Evolutionary conservation across 2,329 filamentous ascomycete genomes (phyloP).

Genomic region (Hypoxylon sp.): DNA sequence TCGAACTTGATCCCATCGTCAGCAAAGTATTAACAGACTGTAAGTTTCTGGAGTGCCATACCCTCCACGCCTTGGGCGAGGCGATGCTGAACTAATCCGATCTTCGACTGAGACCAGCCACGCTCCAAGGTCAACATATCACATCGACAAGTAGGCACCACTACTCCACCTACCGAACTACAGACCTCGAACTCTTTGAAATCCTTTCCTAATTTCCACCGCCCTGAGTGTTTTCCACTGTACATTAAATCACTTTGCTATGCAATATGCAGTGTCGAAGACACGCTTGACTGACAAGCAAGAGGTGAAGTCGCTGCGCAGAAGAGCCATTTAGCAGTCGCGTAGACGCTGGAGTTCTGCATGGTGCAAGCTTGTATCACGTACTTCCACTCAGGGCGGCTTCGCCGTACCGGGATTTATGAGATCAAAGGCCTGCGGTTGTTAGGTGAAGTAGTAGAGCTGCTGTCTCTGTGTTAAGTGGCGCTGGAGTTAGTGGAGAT

Average conservation of each 20-base stretch:
- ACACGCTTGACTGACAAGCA: slow-evolving; percentile 36
- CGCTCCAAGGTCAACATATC: neutral
- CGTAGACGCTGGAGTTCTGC: slow-evolving; percentile 35
- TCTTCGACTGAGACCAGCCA: neutral
- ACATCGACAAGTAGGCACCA: slow-evolving; percentile 5
- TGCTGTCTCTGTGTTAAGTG: slow-evolving; percentile 8
- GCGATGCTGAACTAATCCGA: neutral
- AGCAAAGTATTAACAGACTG: neutral
- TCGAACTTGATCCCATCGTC: neutral
- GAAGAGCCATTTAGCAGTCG: slow-evolving; percentile 41
- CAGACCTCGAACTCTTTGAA: slow-evolving; percentile 5
- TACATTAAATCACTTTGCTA: slow-evolving; percentile 32
- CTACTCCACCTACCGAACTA: neutral
- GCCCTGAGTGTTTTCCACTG: slow-evolving; percentile 5
- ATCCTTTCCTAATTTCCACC: slow-evolving; percentile 9
- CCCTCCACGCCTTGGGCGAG: neutral
- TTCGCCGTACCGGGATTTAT: slow-evolving; percentile 8
- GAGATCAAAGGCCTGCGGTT: slow-evolving; percentile 5
- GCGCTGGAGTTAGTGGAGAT: neutral
- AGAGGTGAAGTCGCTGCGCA: slow-evolving; percentile 31
- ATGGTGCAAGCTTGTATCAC: slow-evolving; percentile 27
- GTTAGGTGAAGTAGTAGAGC: neutral
- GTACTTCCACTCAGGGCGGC: slow-evolving; percentile 1
- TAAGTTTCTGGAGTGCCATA: neutral
- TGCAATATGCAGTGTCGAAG: slow-evolving; percentile 30